Percentiles rank a stretch among this genome's conserved stretches.
Evolutionary conservation across 345 rosid genomes (phyloP).

Genomic region (Corchorus olitorius): DNA sequence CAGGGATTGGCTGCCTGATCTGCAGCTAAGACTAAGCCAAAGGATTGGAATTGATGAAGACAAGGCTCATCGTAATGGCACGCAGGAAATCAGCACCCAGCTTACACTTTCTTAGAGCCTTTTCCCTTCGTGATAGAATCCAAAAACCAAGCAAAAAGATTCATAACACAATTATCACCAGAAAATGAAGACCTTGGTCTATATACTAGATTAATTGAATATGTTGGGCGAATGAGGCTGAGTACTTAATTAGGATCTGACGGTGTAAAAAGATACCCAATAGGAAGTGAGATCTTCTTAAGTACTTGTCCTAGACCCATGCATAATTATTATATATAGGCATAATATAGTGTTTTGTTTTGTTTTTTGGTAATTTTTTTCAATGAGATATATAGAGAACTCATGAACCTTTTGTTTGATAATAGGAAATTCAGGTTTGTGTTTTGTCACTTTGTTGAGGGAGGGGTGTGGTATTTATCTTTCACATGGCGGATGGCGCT

Average conservation of each 20-base stretch:
- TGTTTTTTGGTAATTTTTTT: background rate
- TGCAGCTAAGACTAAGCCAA: slow-evolving; percentile 48
- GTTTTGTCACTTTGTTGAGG: background rate
- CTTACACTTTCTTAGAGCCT: slow-evolving; percentile 48
- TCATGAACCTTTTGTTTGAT: background rate
- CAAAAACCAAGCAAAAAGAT: background rate
- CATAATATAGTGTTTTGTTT: background rate
- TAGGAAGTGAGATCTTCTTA: slow-evolving; percentile 27
- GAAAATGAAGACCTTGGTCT: background rate
- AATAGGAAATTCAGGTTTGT: slow-evolving; percentile 3
- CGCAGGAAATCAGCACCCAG: slow-evolving; percentile 41
- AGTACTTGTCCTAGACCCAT: slow-evolving; percentile 25
- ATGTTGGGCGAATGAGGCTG: slow-evolving; percentile 10
- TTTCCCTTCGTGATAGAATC: background rate
- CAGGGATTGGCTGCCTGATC: slow-evolving; percentile 40
- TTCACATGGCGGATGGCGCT: no score
- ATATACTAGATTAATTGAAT: background rate
- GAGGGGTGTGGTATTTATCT: no score
- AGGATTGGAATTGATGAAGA: slow-evolving; percentile 33
- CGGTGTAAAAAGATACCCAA: slow-evolving; percentile 17
- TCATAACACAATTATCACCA: background rate
- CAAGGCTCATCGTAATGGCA: slow-evolving; percentile 27
- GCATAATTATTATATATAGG: no score
- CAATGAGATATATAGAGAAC: background rate
- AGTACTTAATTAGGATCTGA: slow-evolving; percentile 35